phyloP scores from a whole-genome alignment of 78 protist species.

The Cavenderia fasciculata region DNA sequence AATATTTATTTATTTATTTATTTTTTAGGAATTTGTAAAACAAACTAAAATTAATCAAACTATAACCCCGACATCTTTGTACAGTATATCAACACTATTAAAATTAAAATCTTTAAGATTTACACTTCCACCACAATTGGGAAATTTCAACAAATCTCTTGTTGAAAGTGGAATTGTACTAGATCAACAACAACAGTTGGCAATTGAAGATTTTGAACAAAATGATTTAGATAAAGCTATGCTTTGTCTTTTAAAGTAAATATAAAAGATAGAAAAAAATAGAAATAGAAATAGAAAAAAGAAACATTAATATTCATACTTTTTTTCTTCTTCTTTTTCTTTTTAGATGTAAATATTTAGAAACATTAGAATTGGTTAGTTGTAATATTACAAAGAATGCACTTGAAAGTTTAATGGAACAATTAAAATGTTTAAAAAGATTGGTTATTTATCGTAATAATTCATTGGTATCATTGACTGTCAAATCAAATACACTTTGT shows the following conservation, averaged over 20 bases:
- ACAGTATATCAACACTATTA: conserved; percentile 11
- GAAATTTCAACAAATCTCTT: conserved; percentile 14
- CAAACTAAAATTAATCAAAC: neutral
- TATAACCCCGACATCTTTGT: conserved; percentile 16
- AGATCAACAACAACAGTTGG: neutral
- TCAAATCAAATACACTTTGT: conserved; percentile 5
- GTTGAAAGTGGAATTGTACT: conserved; percentile 12
- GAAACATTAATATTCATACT: no score
- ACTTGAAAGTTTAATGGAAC: neutral
- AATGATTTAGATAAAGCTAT: no score
- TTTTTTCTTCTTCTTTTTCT: neutral
- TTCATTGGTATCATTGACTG: neutral
- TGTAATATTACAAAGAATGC: conserved; percentile 2
- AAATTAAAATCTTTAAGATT: conserved; percentile 44
- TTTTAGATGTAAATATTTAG: conserved; percentile 14
- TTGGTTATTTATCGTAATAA: conserved; percentile 44
- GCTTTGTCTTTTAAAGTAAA: neutral
- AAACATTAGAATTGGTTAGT: conserved; percentile 41
- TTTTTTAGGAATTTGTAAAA: neutral
- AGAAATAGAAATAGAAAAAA: no score
- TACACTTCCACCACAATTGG: conserved; percentile 32
- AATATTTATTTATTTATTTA: neutral
- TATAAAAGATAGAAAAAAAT: no score
- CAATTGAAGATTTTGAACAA: no score
- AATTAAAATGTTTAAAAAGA: neutral